Conservation (phyloP, 768 basidiomycete genomes). For the Pilatotrama ljubarskyi region DNA sequence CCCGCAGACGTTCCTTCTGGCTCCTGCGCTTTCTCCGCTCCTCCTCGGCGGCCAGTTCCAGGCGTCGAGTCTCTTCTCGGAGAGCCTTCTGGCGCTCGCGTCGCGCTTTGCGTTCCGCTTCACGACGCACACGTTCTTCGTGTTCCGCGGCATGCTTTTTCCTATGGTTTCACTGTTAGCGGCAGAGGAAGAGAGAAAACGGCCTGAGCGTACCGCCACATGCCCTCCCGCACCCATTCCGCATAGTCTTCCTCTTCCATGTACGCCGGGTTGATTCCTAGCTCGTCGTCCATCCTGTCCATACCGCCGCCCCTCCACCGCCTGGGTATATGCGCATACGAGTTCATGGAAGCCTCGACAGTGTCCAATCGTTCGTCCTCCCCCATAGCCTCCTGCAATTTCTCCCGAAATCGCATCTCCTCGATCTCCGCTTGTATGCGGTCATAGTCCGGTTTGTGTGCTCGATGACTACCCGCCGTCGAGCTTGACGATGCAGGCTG, state of each 20-base stretch:
- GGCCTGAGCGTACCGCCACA: conserved; percentile 64
- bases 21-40: conserved; percentile 49
- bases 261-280: conserved; percentile 39
- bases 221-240: conserved; percentile 82
- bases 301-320: conserved; percentile 53
- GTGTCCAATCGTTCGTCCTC: conserved; percentile 72
- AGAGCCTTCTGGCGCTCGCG: conserved; percentile 54
- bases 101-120: conserved; percentile 54
- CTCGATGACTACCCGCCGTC: conserved; percentile 14
- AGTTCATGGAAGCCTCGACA: conserved; percentile 63
- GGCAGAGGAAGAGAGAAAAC: neutral
- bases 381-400: conserved; percentile 68
- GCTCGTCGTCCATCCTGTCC: conserved; percentile 46
- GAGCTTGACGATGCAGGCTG: conserved; percentile 29
- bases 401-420: conserved; percentile 67
- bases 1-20: conserved; percentile 46
- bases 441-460: conserved; percentile 46
- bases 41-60: conserved; percentile 54
- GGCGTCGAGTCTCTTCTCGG: conserved; percentile 51
- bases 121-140: conserved; percentile 57
- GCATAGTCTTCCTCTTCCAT: conserved; percentile 90
- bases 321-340: conserved; percentile 70
- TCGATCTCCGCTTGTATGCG: conserved; percentile 55
- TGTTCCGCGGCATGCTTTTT: conserved; percentile 68
- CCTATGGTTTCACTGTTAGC: conserved; percentile 36